These are phyloP conservation scores for Pseudonectria foliicola DNA, from an alignment of 2,329 filamentous ascomycete species.

Conservation along the genomic window DNA sequence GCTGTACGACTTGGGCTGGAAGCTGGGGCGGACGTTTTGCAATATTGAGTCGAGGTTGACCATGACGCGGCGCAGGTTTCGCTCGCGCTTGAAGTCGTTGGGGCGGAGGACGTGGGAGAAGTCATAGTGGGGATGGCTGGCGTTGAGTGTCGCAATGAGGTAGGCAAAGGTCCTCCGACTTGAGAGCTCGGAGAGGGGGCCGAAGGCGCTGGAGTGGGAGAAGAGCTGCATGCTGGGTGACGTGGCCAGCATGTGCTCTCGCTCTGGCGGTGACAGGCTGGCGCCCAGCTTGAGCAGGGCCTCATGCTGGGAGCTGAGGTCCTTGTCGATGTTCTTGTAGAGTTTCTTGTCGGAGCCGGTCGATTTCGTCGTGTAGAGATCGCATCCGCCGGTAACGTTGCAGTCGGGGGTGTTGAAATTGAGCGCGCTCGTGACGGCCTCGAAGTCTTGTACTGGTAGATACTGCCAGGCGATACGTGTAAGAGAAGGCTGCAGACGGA, in stretches of 20 bases:
- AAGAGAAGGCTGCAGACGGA: no score
- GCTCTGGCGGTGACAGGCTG: slow-evolving; percentile 77
- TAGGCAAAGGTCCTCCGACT: slow-evolving; percentile 92
- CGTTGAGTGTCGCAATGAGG: slow-evolving; percentile 91
- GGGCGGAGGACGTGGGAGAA: slow-evolving; percentile 89
- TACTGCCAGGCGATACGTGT: slow-evolving; percentile 54
- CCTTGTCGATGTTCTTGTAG: slow-evolving; percentile 90
- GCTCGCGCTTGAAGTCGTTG: slow-evolving; percentile 81
- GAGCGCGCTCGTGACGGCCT: slow-evolving; percentile 83
- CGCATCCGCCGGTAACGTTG: slow-evolving; percentile 86
- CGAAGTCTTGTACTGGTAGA: slow-evolving; percentile 82
- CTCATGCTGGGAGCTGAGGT: slow-evolving; percentile 85
- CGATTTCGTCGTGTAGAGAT: slow-evolving; percentile 95
- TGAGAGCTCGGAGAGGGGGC: slow-evolving; percentile 77
- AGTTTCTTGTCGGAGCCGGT: slow-evolving; percentile 94
- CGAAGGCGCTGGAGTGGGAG: slow-evolving; percentile 84
- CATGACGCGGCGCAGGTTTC: slow-evolving; percentile 73
- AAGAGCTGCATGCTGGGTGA: slow-evolving; percentile 56
- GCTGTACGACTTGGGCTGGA: slow-evolving; percentile 36
- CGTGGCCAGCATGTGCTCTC: slow-evolving; percentile 57
- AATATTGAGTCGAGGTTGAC: slow-evolving; percentile 81
- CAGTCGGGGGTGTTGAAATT: slow-evolving; percentile 95
- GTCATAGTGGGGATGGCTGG: slow-evolving; percentile 85
- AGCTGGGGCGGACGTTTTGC: slow-evolving; percentile 71
- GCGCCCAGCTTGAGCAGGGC: slow-evolving; percentile 80